These are phyloP conservation scores for Colletotrichum brevisporum DNA, from an alignment of 2,329 filamentous ascomycete genomes.

Conservation along the genomic window DNA sequence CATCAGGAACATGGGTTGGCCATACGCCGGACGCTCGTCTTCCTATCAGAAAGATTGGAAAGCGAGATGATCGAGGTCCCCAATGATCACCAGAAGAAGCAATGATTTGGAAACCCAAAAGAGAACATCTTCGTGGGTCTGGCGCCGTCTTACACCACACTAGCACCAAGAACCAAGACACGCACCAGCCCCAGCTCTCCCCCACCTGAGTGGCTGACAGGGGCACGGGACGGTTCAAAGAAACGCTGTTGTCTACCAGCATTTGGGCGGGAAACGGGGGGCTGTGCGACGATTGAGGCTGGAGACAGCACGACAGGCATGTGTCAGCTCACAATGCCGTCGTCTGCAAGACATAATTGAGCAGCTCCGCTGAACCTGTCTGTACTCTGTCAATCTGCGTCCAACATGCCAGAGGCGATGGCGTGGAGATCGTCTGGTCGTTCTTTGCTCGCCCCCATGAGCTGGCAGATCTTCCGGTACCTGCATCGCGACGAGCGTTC, in stretches of 20 bases:
- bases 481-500: constrained; percentile 29
- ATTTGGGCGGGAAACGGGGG: constrained; percentile 8
- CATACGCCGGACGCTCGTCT: too few species aligned
- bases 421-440: constrained; percentile 15
- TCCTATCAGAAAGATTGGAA: not conserved
- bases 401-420: not conserved
- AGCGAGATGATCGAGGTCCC: not conserved
- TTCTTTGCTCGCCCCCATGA: not conserved
- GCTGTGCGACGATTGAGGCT: not conserved
- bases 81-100: constrained; percentile 15
- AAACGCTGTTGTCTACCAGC: constrained; percentile 4
- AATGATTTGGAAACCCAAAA: constrained; percentile 16
- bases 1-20: not conserved
- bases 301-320: constrained; percentile 5
- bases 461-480: constrained; percentile 21
- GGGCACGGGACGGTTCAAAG: constrained; percentile 20
- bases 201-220: constrained; percentile 22
- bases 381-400: not conserved
- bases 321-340: not conserved
- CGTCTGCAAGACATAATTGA: not conserved
- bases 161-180: constrained; percentile 2
- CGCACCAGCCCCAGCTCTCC: constrained; percentile 7
- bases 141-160: not conserved
- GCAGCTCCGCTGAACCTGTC: not conserved
- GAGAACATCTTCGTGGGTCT: constrained; percentile 10